Evolutionary conservation across 495 filamentous ascomycete genomes (phyloP).

Genomic region (Aspergillus baeticus): DNA sequence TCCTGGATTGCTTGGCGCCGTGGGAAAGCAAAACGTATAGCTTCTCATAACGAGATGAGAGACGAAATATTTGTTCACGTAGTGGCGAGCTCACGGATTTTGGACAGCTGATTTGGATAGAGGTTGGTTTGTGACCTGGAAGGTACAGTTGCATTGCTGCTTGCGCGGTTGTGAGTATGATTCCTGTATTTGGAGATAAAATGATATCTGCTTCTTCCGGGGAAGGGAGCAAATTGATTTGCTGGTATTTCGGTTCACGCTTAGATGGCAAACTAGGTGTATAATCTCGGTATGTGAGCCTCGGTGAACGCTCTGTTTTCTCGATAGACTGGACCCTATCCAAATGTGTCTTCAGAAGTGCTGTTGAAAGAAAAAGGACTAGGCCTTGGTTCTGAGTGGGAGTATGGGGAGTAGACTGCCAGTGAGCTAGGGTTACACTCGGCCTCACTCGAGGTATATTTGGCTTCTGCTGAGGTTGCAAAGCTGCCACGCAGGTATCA

Average conservation of each 20-base stretch:
- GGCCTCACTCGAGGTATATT: too few species aligned
- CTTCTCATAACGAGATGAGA: conserved; percentile 63
- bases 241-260: neutral
- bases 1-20: neutral
- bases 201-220: conserved; percentile 70
- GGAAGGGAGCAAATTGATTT: neutral
- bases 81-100: conserved; percentile 42
- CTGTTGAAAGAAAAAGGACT: conserved; percentile 26
- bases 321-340: conserved; percentile 27
- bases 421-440: neutral
- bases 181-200: conserved; percentile 65
- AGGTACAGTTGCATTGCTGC: conserved; percentile 69
- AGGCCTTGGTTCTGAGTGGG: neutral
- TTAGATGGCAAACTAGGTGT: neutral
- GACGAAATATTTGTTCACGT: conserved; percentile 52
- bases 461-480: neutral
- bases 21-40: conserved; percentile 64
- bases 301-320: conserved; percentile 5
- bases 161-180: conserved; percentile 70
- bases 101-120: neutral
- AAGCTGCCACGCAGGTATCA: too few species aligned
- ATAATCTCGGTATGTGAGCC: conserved; percentile 33
- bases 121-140: conserved; percentile 52
- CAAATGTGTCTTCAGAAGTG: conserved; percentile 29
- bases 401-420: neutral